A percentile compares a stretch with the other conserved stretches of the same genome.
These are phyloP conservation scores for Fusarium humuli DNA, from an alignment of 2,329 filamentous ascomycete genomes.

Conservation along the genomic window DNA sequence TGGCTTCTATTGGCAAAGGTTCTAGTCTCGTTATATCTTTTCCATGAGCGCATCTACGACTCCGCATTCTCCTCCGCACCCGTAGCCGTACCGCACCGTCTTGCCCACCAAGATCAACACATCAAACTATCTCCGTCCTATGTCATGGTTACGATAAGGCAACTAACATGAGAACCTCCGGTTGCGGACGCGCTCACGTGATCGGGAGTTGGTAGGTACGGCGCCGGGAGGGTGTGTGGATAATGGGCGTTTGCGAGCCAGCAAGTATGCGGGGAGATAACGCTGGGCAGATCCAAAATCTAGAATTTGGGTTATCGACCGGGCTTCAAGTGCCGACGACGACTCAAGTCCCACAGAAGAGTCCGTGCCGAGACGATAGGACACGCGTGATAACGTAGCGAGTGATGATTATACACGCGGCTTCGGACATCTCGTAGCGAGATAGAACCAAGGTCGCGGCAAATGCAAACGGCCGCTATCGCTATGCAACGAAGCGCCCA, in stretches of 20 bases:
- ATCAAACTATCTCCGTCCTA: slow-evolving; percentile 19
- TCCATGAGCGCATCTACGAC: slow-evolving; percentile 10
- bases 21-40: slow-evolving; percentile 36
- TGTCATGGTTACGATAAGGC: slow-evolving; percentile 39
- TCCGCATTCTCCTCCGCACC: slow-evolving; percentile 22
- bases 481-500: not conserved
- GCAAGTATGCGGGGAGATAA: slow-evolving; percentile 32
- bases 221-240: slow-evolving; percentile 28
- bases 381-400: slow-evolving; percentile 21
- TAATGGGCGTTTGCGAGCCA: slow-evolving; percentile 11
- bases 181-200: slow-evolving; percentile 40
- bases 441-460: not conserved
- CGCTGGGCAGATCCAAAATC: slow-evolving; percentile 7
- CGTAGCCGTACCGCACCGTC: not conserved
- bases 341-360: slow-evolving; percentile 1
- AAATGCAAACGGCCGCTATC: slow-evolving; percentile 9
- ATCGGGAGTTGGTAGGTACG: slow-evolving; percentile 16
- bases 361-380: slow-evolving; percentile 29
- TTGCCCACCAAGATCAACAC: slow-evolving; percentile 5
- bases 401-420: slow-evolving; percentile 16
- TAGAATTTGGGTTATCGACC: slow-evolving; percentile 24
- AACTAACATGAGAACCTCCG: slow-evolving; percentile 37
- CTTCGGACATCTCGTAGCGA: slow-evolving; percentile 11
- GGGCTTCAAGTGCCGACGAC: slow-evolving; percentile 35
- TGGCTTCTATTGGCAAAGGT: slow-evolving; percentile 32